Percentiles rank a stretch among this genome's conserved stretches.
Evolutionary conservation across 1,284 basidiomycete species (phyloP).

Genomic region (Porodaedalea pini): DNA sequence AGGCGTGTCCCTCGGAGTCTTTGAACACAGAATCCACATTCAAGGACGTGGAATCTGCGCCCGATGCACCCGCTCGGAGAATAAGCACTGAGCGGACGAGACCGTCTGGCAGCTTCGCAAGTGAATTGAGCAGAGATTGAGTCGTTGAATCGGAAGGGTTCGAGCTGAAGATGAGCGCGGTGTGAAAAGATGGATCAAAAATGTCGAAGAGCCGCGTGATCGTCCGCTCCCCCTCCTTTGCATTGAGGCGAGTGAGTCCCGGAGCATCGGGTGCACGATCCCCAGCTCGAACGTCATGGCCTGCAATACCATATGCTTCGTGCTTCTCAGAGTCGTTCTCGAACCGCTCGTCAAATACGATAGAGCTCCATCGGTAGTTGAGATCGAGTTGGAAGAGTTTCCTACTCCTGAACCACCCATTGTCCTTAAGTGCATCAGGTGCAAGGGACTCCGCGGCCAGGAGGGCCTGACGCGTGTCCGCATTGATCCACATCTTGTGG

Average conservation of each 20-base stretch:
- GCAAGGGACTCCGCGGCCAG: neutral
- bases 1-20: conserved; percentile 37
- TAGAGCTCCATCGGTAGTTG: conserved; percentile 24
- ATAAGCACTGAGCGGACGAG: conserved; percentile 15
- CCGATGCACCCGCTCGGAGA: neutral
- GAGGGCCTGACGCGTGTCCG: neutral
- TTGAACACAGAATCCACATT: conserved; percentile 32
- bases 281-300: conserved; percentile 17
- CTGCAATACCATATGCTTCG: conserved; percentile 10
- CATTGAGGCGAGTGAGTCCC: neutral
- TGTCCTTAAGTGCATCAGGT: neutral
- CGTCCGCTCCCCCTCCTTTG: neutral
- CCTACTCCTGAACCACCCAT: conserved; percentile 3
- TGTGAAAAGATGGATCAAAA: conserved; percentile 21
- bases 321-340: neutral
- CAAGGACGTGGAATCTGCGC: neutral
- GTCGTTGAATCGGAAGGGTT: neutral
- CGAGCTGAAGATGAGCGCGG: conserved; percentile 19
- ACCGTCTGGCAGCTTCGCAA: neutral
- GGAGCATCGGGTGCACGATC: conserved; percentile 25
- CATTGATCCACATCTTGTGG: neutral
- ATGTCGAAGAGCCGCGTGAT: conserved; percentile 21
- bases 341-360: conserved; percentile 22
- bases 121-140: neutral
- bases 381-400: conserved; percentile 23